Evolutionary conservation across 2,329 filamentous ascomycete species (phyloP), one percentile per base, ranked within the genome.

Genomic region (Diaporthe citriasiana): DNA sequence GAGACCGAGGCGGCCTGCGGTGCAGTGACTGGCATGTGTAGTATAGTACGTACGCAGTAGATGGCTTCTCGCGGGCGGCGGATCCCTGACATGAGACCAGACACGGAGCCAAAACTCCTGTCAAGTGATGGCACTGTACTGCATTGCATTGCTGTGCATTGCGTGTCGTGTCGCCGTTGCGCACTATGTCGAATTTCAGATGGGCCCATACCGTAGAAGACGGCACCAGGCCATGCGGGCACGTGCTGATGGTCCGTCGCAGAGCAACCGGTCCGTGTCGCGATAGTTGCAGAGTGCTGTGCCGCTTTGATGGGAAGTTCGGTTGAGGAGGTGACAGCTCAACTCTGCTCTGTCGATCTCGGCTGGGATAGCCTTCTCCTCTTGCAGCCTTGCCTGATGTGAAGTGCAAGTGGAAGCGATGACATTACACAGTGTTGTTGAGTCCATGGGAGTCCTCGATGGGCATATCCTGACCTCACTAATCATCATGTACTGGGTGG

Each of bases 61-160:
- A 12, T 30, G 22, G 13, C 56, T 42, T 30, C 17, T 27, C 13
- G 60, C 30, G 30, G 27, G 13, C 22, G 63, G 45, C 33, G 10
- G 13, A 66, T 66, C 63, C 63, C 63, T 51, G 63, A 66, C 45
- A 19, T 66, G 63, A 66, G 63, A 66, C 63, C 63, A 51, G 38
- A 66, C 60, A 27, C 30, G 45, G 19, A 66, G 45, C 45, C 60
- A 66, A 51, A 66, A 50, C 60, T 45, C 42, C 40, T 25, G 42
- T 33, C 56, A 38, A 47, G 60, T 66, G 60, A 66, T 35, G 47
- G 59, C 42, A n/a, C 25, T 65, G 42, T 12, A 50, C 22, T n/a
- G 27, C 17, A 6, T 17, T 45, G 63, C 63, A 45, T 60, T 60
- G 56, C 56, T 51, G 33, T 42, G 57, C 38, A 51, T 66, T 66